Percentiles rank a stretch among this genome's conserved stretches.
Conservation (phyloP, 73 alveolate genomes). For the Paramecium pentaurelia region DNA sequence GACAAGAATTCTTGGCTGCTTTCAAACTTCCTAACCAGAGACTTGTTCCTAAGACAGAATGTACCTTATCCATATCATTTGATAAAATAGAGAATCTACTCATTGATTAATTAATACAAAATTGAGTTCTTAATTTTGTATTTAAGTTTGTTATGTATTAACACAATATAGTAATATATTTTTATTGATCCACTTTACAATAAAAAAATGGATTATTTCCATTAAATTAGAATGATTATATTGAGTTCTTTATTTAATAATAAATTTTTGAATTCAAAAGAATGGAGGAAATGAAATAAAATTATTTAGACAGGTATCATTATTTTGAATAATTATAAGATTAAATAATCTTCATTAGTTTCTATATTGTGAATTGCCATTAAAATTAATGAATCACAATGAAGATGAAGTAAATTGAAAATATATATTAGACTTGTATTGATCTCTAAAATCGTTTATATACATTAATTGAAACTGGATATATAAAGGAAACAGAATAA, state of each 20-base stretch:
- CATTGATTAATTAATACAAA: background rate
- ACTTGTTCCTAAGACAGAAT: background rate
- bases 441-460: background rate
- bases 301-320: background rate
- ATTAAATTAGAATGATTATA: background rate
- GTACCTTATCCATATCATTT: background rate
- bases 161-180: background rate
- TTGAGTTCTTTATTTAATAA: background rate
- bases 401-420: background rate
- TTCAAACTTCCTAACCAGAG: background rate
- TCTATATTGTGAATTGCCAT: background rate
- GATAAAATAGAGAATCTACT: background rate
- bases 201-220: background rate
- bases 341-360: background rate
- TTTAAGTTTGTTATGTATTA: background rate
- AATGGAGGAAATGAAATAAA: background rate
- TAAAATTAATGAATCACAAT: background rate
- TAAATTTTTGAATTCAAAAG: background rate
- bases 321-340: background rate
- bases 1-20: background rate
- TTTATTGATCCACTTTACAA: background rate
- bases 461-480: background rate
- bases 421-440: background rate
- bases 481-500: background rate
- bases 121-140: background rate